These are phyloP conservation scores for Zopfochytrium polystomum DNA, from an alignment of 371 early-diverging fungal species.

Conservation along the genomic window DNA sequence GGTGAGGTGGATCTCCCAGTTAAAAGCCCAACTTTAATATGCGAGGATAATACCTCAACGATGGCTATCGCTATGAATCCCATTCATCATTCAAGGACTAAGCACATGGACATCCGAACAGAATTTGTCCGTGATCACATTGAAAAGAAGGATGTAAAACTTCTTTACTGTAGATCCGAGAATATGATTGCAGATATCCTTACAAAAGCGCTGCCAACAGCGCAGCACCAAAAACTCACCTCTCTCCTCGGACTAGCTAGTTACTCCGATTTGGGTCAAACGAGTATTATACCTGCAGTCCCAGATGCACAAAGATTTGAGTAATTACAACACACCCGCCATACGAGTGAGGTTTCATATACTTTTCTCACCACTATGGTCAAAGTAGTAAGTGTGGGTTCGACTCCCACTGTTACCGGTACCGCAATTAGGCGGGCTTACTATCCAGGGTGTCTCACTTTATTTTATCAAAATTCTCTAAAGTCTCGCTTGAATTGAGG, in stretches of 20 bases:
- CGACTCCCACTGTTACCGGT: slow-evolving; percentile 1
- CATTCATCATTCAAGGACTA: slow-evolving; percentile 14
- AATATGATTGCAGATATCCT: slow-evolving; percentile 33
- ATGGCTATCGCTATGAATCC: slow-evolving; percentile 24
- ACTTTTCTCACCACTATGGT: not conserved
- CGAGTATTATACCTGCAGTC: not conserved
- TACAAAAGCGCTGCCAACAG: slow-evolving; percentile 27
- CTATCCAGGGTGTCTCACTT: too few species aligned
- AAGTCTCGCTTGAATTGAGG: too few species aligned
- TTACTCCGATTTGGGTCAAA: not conserved
- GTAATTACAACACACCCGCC: not conserved
- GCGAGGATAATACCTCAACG: slow-evolving; percentile 25
- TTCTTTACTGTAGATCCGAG: slow-evolving; percentile 21
- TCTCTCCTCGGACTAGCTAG: slow-evolving; percentile 2
- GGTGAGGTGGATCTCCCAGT: slow-evolving; percentile 11
- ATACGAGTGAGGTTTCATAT: not conserved
- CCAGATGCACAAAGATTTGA: not conserved
- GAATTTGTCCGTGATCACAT: slow-evolving; percentile 30
- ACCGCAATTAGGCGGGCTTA: too few species aligned
- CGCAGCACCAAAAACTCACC: slow-evolving; percentile 9
- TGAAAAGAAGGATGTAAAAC: slow-evolving; percentile 8
- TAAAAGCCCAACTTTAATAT: slow-evolving; percentile 17
- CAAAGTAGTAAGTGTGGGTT: not conserved
- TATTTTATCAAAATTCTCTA: too few species aligned
- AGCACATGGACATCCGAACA: slow-evolving; percentile 30